These are phyloP conservation scores for Polytrichum commune DNA, from an alignment of 225 moss, liverwort and hornwort genomes.

Conservation along the genomic window DNA sequence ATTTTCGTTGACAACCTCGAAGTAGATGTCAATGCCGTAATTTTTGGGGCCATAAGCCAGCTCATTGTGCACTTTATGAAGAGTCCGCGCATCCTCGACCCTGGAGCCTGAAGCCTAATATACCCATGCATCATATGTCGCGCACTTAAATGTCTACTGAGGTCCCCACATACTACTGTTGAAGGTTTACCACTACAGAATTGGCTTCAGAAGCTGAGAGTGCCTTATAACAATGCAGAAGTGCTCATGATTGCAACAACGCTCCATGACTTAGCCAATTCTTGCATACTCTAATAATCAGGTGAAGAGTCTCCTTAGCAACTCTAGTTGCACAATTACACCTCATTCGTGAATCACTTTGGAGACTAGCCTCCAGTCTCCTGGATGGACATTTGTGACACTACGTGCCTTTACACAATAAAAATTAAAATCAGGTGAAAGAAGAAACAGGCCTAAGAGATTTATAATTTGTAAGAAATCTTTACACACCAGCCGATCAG, in stretches of 20 bases:
- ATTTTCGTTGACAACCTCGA: conserved; percentile 35
- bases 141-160: not conserved
- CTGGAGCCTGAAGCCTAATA: conserved; percentile 62
- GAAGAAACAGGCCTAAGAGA: not conserved
- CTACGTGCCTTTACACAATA: not conserved
- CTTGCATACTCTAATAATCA: not conserved
- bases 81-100: conserved; percentile 59
- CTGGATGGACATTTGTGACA: not conserved
- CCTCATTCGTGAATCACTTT: too few species aligned
- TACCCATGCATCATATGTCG: not conserved
- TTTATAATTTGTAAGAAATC: too few species aligned
- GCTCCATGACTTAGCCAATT: not conserved
- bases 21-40: conserved; percentile 68
- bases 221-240: not conserved
- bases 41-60: conserved; percentile 63
- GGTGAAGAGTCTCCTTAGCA: not conserved
- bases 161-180: too few species aligned
- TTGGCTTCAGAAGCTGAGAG: not conserved
- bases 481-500: conserved; percentile 55
- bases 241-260: not conserved
- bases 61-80: conserved; percentile 76
- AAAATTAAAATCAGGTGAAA: not conserved
- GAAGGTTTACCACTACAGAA: too few species aligned
- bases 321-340: not conserved
- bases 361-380: too few species aligned